Conservation (phyloP, 352 stramenopile species). For the Phytophthora nicotianae region DNA sequence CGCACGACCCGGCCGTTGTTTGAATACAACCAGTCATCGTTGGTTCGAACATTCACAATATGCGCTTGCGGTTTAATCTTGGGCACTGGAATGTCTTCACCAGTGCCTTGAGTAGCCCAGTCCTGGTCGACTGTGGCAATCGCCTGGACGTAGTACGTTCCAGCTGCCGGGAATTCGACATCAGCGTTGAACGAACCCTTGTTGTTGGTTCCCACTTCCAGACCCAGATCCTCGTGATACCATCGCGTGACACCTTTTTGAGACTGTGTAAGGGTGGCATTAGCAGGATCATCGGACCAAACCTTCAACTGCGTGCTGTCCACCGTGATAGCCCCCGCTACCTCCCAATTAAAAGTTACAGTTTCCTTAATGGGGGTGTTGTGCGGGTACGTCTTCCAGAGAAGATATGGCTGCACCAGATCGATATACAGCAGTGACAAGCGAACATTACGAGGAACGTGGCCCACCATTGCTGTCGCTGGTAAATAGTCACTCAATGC, state of each 20-base stretch:
- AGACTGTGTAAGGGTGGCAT: conserved; percentile 35
- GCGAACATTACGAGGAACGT: conserved; percentile 94
- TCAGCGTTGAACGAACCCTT: conserved; percentile 55
- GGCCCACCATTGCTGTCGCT: conserved; percentile 69
- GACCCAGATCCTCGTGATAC: conserved; percentile 60
- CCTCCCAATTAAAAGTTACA: conserved; percentile 57
- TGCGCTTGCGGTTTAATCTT: conserved; percentile 72
- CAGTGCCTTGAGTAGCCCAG: conserved; percentile 58
- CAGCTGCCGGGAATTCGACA: conserved; percentile 42
- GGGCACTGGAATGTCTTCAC: conserved; percentile 35
- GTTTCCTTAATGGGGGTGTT: conserved; percentile 14
- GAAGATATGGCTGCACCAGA: conserved; percentile 93
- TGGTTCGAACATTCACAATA: conserved; percentile 75
- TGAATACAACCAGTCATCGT: conserved; percentile 53
- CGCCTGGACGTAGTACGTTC: conserved; percentile 65
- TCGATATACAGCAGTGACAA: conserved; percentile 92
- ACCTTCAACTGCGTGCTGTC: conserved; percentile 60
- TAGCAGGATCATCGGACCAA: conserved; percentile 34
- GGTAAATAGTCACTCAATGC: conserved; percentile 53
- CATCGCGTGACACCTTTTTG: conserved; percentile 63
- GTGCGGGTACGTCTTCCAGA: conserved; percentile 43
- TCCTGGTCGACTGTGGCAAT: conserved; percentile 69
- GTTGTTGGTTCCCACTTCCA: conserved; percentile 49
- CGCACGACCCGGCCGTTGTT: conserved; percentile 59
- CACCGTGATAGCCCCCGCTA: conserved; percentile 61